Conservation (phyloP, 176 grass and related monocot genomes). For the Phyllostachys edulis region DNA sequence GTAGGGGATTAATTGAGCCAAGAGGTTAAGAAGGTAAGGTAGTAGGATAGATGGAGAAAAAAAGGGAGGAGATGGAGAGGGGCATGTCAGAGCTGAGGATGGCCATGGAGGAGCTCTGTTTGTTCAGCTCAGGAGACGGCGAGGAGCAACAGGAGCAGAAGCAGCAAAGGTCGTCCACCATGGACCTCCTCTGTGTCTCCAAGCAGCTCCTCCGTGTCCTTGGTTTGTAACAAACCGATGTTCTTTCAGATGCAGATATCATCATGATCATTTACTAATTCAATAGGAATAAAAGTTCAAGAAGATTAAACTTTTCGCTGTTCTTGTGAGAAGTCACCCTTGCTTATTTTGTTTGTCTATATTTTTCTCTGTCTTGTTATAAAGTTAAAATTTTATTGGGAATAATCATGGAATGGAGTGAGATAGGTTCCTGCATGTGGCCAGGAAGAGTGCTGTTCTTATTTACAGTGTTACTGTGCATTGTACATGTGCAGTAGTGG, state of each 20-base stretch:
- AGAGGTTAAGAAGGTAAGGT: constrained; percentile 20
- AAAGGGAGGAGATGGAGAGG: constrained; percentile 51
- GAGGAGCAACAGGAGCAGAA: constrained; percentile 34
- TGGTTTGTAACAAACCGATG: constrained; percentile 48
- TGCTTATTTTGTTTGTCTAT: background rate
- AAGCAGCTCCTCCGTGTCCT: constrained; percentile 75
- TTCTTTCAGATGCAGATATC: constrained; percentile 13
- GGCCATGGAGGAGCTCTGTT: constrained; percentile 64
- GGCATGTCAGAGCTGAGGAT: constrained; percentile 64
- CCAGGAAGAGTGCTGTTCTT: too few relatives aligned
- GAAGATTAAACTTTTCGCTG: background rate
- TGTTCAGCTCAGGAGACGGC: constrained; percentile 32
- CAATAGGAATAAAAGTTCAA: background rate
- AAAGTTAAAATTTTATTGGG: background rate
- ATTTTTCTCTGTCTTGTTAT: background rate
- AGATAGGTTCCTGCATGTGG: too few relatives aligned
- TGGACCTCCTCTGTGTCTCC: constrained; percentile 59
- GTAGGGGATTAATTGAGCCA: constrained; percentile 13
- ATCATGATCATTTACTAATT: background rate
- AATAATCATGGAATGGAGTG: background rate
- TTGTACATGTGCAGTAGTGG: too few relatives aligned
- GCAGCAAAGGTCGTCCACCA: constrained; percentile 49
- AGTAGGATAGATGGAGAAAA: constrained; percentile 52
- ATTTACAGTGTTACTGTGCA: too few relatives aligned
- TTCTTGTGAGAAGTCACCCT: background rate